A percentile compares a stretch with the other conserved stretches of the same genome.
Evolutionary conservation across 768 basidiomycete species (phyloP).

Genomic region (Lentinus tigrinus): DNA sequence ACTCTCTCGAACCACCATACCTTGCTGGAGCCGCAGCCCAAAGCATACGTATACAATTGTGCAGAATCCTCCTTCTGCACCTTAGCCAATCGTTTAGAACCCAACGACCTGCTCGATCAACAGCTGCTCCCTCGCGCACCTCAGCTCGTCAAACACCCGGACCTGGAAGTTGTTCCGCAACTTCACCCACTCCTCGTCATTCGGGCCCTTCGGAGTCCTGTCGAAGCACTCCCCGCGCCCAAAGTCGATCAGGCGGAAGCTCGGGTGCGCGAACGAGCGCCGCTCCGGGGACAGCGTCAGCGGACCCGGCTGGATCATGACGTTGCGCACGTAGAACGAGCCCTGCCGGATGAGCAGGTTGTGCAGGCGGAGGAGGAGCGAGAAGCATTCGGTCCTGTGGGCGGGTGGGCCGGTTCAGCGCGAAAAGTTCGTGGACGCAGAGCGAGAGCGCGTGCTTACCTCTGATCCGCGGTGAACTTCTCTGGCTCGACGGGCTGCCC

Average conservation of each 20-base stretch:
- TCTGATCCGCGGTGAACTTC: conserved; percentile 21
- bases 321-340: conserved; percentile 42
- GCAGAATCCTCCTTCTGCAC: too few species aligned
- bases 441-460: conserved; percentile 7
- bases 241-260: conserved; percentile 52
- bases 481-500: conserved; percentile 34
- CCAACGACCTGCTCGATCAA: neutral
- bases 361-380: conserved; percentile 42
- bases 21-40: too few species aligned
- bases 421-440: neutral
- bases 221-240: conserved; percentile 33
- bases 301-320: conserved; percentile 43
- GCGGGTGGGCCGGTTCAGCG: neutral
- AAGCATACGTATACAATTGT: too few species aligned
- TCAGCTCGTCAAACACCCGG: neutral
- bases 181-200: neutral
- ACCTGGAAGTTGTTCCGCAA: neutral
- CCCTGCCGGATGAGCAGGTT: conserved; percentile 37
- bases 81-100: neutral
- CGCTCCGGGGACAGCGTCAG: conserved; percentile 29
- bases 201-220: neutral
- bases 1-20: too few species aligned
- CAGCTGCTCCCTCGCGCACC: conserved; percentile 6
- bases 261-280: conserved; percentile 30
- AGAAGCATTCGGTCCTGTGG: conserved; percentile 26